Evolutionary conservation across 768 basidiomycete species (phyloP), one percentile per base, ranked within the genome.

Genomic region (Kwoniella bestiolae): DNA sequence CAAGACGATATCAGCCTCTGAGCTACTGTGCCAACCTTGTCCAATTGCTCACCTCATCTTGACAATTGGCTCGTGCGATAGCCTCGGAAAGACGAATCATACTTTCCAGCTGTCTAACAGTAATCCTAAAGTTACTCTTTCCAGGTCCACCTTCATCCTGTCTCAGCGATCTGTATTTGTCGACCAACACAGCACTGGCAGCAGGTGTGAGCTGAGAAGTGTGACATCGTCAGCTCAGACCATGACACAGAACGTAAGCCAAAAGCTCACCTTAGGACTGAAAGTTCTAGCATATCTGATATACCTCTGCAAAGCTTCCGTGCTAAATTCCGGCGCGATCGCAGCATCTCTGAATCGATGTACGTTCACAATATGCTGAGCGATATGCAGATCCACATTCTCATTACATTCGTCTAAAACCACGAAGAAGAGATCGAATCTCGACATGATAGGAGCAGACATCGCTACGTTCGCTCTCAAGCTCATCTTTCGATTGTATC

Each of bases 381-480:
- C 96, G 69, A 99, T 91, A 77, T 93, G 92, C 76, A 92, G 81
- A 76, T 99, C 96, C 66, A 89, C 91, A 79, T 86, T 90, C 79
- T 92, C 91, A 78, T 97, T 89, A 81, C 94, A 97, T 76, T 99
- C 94, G 74, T 99, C 96, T 56, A 99, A 85, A 11, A 99, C 93
- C 60, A 99, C 92, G 78, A 98, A 99, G 85, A 98, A 98, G 71
- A 99, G 78, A 81, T 99, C 96, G 92, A 99, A 83, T 66, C 96
- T 88, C 82, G 92, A 94, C 95, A 99, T 98, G 82, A 99, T 98
- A 1, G 96, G 96, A 0, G 94, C 90, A 57, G 90, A 93, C 96
- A 99, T 97, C 65, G 91, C 91, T 34, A 99, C 88, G 80, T 99
- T 99, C 3, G 90, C 90, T 23, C 93, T 84, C 14, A 99, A 84